Base-by-base conservation (phyloP, 1,284 basidiomycete genomes). In the Rhodotorula sp. region DNA sequence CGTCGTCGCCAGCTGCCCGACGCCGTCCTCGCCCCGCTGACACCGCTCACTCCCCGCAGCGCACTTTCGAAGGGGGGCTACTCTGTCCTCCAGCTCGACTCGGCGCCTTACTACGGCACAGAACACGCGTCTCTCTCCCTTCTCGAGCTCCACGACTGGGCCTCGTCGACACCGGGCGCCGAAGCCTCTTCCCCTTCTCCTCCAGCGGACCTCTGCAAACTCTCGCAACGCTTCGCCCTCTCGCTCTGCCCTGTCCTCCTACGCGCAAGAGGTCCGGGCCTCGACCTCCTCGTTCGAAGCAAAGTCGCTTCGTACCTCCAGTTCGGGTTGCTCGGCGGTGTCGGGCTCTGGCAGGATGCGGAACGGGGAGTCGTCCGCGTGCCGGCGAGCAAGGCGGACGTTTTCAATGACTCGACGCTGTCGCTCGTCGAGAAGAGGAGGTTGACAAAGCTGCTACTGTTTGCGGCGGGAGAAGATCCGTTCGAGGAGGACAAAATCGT, bases 371-470 rank as follows among this genome's bases (percentile, higher is more conserved):
- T 89, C 50, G 85, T 85, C 74, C 84, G 82, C 57, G 94, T 98
- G 0, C 95, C 95, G 0, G 87, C 88, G 37, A 91, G 87, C 81
- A 98, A 97, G 79, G 93, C 95, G 80, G 91, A 93, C 70, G 86
- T 99, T 30, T 97, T 99, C 85, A 93, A 90, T 81, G 88, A 87
- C 80, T 88, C 88, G 77, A 83, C 83, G 8, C 85, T 97, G 20
- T 85, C 84, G 6, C 83, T 98, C 10, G 80, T 94, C 47, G 92
- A 95, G 70, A 99, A 98, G 82, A 84, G 94, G 53, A 85, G 89
- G 50, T 82, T 99, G 50, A 98, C 98, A 91, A 92, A 94, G 72
- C 92, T 96, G 75, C 82, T 99, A 47, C 85, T 88, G 76, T 94
- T 91, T 77, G 89, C 89, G 50, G 85, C 85, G 0, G 87, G 87